phyloP scores from a whole-genome alignment of 176 grass and related monocot species.

The Ananas comosus region DNA sequence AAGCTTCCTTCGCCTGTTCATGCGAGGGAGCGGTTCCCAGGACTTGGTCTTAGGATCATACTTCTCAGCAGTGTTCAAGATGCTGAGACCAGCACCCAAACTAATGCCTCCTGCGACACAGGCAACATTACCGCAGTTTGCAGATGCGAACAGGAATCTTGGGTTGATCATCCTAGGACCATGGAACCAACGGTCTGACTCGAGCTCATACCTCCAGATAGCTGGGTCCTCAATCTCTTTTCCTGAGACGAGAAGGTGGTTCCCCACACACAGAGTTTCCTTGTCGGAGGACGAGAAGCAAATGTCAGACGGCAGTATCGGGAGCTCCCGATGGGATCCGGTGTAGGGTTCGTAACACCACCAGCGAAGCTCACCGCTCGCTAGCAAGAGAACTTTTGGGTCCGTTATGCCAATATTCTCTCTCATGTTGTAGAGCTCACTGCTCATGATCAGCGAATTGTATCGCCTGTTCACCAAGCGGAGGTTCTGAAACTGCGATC shows the following conservation, averaged over 20 bases:
- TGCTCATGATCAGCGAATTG: neutral
- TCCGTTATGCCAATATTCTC: slow-evolving; percentile 3
- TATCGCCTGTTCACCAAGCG: neutral
- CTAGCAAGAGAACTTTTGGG: neutral
- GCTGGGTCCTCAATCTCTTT: neutral
- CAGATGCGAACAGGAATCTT: slow-evolving; percentile 8
- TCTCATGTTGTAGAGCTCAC: neutral
- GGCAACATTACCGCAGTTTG: neutral
- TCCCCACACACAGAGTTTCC: slow-evolving; percentile 2
- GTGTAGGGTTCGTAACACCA: slow-evolving; percentile 1
- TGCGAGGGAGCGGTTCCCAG: neutral
- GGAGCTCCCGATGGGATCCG: slow-evolving; percentile 5
- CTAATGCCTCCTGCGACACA: slow-evolving; percentile 7
- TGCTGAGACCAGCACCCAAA: neutral
- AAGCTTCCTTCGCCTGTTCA: slow-evolving; percentile 5
- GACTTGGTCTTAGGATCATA: slow-evolving; percentile 4
- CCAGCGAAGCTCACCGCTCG: slow-evolving; percentile 6
- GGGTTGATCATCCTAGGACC: slow-evolving; percentile 6
- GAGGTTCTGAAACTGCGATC: slow-evolving; percentile 3
- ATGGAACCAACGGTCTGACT: neutral
- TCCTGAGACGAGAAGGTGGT: slow-evolving; percentile 10
- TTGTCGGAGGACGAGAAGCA: slow-evolving; percentile 4
- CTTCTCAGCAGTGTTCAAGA: slow-evolving; percentile 4
- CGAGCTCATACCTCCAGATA: slow-evolving; percentile 11
- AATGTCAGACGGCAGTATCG: slow-evolving; percentile 1